Percentiles rank a stretch among this genome's conserved stretches.
These are phyloP conservation scores for Chamaecrista fasciculata DNA, from an alignment of 306 rosid species.

Conservation along the genomic window DNA sequence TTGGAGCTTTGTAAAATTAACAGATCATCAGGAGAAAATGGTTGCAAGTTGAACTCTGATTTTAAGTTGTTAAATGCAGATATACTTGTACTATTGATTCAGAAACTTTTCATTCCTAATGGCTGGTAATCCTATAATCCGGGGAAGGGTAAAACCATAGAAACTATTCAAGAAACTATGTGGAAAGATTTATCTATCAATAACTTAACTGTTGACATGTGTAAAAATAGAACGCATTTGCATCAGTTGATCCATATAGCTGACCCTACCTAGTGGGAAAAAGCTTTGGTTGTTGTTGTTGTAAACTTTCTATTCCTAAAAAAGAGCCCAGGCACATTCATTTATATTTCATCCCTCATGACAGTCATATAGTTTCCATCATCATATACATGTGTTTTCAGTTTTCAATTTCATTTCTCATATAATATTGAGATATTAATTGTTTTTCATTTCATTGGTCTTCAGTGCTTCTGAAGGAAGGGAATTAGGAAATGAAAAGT, in stretches of 20 bases:
- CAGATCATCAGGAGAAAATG: constrained; percentile 3
- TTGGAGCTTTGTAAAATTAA: neutral
- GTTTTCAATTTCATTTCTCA: constrained; percentile 8
- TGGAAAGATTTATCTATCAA: too few species aligned
- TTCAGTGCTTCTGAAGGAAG: constrained; percentile 67
- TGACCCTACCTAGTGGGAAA: too few species aligned
- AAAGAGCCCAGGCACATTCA: neutral
- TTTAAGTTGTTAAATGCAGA: neutral
- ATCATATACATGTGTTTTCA: neutral
- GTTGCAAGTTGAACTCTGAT: neutral
- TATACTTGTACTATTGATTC: neutral
- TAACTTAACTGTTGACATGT: too few species aligned
- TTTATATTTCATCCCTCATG: neutral
- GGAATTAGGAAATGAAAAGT: constrained; percentile 80
- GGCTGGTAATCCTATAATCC: too few species aligned
- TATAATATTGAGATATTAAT: neutral
- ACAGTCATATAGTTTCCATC: neutral
- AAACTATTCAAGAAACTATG: too few species aligned
- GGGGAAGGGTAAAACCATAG: too few species aligned
- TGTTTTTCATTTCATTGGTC: neutral
- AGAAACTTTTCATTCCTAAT: neutral
- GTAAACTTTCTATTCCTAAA: too few species aligned
- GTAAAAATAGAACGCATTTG: too few species aligned
- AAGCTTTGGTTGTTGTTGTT: too few species aligned
- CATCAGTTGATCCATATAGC: too few species aligned